Evolutionary conservation across 192 early-diverging fungal genomes (phyloP), one percentile per base, ranked within the genome.

Genomic region (Coemansia sp.): DNA sequence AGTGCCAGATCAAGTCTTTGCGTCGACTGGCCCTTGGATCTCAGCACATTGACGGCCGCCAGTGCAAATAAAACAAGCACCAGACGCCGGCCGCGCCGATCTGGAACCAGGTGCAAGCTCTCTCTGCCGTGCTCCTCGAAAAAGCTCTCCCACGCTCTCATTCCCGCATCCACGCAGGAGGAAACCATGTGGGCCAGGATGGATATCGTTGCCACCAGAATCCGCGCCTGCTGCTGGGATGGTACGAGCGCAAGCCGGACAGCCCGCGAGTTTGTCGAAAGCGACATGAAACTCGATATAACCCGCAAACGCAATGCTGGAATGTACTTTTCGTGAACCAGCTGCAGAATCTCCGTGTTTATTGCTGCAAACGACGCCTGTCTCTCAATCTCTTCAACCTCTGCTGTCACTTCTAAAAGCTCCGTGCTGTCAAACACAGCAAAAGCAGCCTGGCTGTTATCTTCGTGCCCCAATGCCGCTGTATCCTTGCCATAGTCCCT

Each of bases 101-200:
- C 67, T 0, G 70, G 70, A 12, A 76, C 65, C 52, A 81, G 26
- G 30, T 81, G 56, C 42, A 81, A 40, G 34, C 63, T 76, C 39
- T 81, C 79, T 0, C 79, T 69, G 16, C 79, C 79, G n/a, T 76
- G 56, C 67, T 75, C 79, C 28, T 76, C 74, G 26, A 81, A 49
- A 43, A 81, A 81, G 45, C 79, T 74, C 57, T 81, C 74, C 79
- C 79, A 81, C 2, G 79, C 75, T 7, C 79, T 66, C 63, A 72
- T 33, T 15, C 74, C 67, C 1, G 60, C 70, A 4, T 57, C 63
- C n/a, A 81, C 79, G 26, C 79, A 81, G 2, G 62, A 39, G 2
- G 70, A 66, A 12, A 81, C 70, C 79, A 73, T 72, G 1, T 39
- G 57, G 0, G 55, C 70, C 34, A 81, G 46, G 7, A 70, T 21